Base-by-base conservation (phyloP, 2,329 filamentous ascomycete genomes). In the Cytospora mali region DNA sequence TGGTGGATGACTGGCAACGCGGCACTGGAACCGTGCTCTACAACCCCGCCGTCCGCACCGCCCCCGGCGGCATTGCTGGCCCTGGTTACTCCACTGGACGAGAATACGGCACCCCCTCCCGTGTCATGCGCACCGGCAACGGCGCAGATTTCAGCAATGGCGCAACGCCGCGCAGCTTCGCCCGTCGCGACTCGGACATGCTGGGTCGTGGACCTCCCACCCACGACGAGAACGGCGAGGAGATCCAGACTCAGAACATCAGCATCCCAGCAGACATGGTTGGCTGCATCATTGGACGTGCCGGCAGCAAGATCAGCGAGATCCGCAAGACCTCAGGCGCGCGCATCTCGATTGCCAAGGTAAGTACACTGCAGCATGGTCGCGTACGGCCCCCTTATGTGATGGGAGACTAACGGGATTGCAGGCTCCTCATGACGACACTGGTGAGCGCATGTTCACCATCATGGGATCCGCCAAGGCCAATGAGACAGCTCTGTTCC, bases 191-290 rank as follows among this genome's bases (percentile, higher is more conserved):
- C 75, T 90, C 91, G 21, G 93, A 97, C 74, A 88, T 89, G 67
- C 88, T 87, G 67, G 85, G 84, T 69, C 91, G 93, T 66, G 91
- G 91, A 61, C 92, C 91, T 50, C 93, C 92, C 25, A 92, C 92
- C 51, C 91, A 96, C 72, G 93, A 95, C 66, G 94, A 98, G 78
- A 96, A 98, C 68, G 95, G 95, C 66, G 95, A 98, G 75, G 94
- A 97, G 77, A 91, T 98, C 66, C 94, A 97, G 77, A 99, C 95
- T 1, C 95, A 99, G 75, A 99, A 99, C 80, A 99, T 99, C 79
- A 97, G 93, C 82, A 99, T 99, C 72, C 95, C 95, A 28, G 93
- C 95, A 54, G 95, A 99, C 81, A 99, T 99, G 95, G 95, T 99
- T 76, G 95, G 95, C 69, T 99, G 95, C 80, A 99, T 99, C 80